Evolutionary conservation across 2,329 filamentous ascomycete genomes (phyloP).

Genomic region (Aspergillus jensenii): DNA sequence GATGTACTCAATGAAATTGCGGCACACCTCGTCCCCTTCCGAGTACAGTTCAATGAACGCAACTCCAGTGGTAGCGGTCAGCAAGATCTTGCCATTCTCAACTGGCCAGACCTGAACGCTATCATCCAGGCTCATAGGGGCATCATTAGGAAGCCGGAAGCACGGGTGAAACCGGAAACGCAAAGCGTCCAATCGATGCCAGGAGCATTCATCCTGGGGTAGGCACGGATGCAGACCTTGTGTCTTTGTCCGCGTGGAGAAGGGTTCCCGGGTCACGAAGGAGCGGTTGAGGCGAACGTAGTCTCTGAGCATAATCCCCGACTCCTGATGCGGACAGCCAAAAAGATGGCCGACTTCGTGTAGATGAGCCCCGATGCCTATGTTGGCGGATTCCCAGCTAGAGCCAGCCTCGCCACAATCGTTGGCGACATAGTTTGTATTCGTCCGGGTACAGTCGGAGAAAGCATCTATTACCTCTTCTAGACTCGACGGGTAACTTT

Average conservation of each 20-base stretch:
- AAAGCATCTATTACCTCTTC: constrained; percentile 91
- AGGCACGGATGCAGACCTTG: constrained; percentile 72
- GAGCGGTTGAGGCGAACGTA: constrained; percentile 82
- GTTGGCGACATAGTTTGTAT: constrained; percentile 77
- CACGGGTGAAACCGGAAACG: constrained; percentile 88
- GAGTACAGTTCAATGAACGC: constrained; percentile 80
- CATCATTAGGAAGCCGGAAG: constrained; percentile 80
- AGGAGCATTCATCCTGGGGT: constrained; percentile 79
- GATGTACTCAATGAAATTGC: constrained; percentile 76
- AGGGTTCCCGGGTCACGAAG: constrained; percentile 79
- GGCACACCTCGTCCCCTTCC: constrained; percentile 79
- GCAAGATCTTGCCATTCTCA: constrained; percentile 71
- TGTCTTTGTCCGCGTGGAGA: constrained; percentile 80
- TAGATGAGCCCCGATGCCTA: constrained; percentile 88
- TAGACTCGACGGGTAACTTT: constrained; percentile 84
- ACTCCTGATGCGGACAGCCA: constrained; percentile 85
- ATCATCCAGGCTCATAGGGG: constrained; percentile 62
- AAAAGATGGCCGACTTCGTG: constrained; percentile 90
- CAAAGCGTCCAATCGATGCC: constrained; percentile 86
- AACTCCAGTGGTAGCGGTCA: constrained; percentile 78
- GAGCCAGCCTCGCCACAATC: constrained; percentile 84
- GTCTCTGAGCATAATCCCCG: constrained; percentile 87
- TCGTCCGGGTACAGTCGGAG: constrained; percentile 84
- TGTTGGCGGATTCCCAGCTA: constrained; percentile 92
- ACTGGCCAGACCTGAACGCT: constrained; percentile 85